phyloP scores from a whole-genome alignment of 2,329 filamentous ascomycete genomes.

The Alternaria gaisen region DNA sequence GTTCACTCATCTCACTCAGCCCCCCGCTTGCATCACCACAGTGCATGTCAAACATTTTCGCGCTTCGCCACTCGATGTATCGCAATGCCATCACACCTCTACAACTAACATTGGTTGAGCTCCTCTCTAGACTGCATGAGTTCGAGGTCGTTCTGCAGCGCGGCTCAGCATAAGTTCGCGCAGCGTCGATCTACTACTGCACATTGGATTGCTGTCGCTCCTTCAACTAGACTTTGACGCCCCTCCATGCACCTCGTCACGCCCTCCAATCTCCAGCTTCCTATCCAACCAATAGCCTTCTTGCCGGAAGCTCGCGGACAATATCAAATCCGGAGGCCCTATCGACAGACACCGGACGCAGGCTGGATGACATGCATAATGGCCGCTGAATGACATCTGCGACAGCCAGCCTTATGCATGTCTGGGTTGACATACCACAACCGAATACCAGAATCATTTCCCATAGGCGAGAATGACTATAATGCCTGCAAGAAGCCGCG shows the following conservation, averaged over 20 bases:
- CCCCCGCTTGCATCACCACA: neutral
- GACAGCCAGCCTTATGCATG: conserved; percentile 22
- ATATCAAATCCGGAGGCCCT: conserved; percentile 6
- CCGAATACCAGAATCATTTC: neutral
- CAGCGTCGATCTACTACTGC: conserved; percentile 21
- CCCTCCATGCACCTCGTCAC: conserved; percentile 18
- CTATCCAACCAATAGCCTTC: conserved; percentile 14
- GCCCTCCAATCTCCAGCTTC: conserved; percentile 12
- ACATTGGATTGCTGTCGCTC: conserved; percentile 8
- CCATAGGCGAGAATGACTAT: conserved; percentile 4
- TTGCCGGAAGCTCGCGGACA: conserved; percentile 5
- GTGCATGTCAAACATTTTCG: neutral
- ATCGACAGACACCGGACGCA: conserved; percentile 28
- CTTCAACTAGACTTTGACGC: conserved; percentile 7
- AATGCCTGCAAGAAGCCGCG: neutral
- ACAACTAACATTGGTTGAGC: neutral
- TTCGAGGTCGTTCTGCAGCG: neutral
- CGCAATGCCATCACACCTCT: neutral
- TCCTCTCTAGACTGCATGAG: neutral
- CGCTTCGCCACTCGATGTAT: neutral
- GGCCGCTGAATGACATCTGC: conserved; percentile 13
- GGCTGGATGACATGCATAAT: conserved; percentile 14
- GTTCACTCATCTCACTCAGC: neutral
- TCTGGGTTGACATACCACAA: conserved; percentile 7
- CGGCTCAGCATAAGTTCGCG: conserved; percentile 23